Evolutionary conservation across 2,329 filamentous ascomycete species (phyloP), one percentile per base, ranked within the genome.

Genomic region (Curvularia lunata): DNA sequence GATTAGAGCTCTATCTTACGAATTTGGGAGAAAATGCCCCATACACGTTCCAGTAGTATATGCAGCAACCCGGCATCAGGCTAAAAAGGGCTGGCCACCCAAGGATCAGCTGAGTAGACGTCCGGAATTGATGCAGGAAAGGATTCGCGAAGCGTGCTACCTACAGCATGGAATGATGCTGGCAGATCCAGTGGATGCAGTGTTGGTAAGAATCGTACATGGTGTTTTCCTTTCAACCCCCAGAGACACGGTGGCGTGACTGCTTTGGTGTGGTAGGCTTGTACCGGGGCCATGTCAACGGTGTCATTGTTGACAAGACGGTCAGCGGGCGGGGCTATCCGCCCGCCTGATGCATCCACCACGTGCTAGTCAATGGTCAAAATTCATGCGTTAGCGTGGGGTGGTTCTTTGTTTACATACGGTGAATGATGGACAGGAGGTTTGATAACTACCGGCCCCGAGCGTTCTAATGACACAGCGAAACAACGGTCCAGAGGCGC

Each of bases 321-420:
- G 52, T 43, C 56, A 51, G 56, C 56, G 56, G 56, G 56, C 56
- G 56, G 56, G 56, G 56, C 56, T 37, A 58, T 58, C 56, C 56
- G 56, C 37, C 50, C 47, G 41, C 43, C 37, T 53, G 54, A 53
- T 57, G 54, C 52, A 58, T 55, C 47, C 52, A 55, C 34, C 52
- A 38, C 41, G 56, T 58, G 52, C 56, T 47, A 38, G 18, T 32
- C 28, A 51, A 55, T 41, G 37, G 30, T 34, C 27, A 28, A 27
- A 54, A 34, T 21, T 18, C 10, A 47, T 55, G 40, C 27, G 46
- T 38, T 51, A 43, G 45, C 52, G 47, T 42, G 30, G 12, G 27
- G 40, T 37, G 30, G 21, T 25, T 30, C 40, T 58, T 18, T 28
- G 19, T 50, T 49, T 18, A 38, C 50, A 28, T 23, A 23, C 30